phyloP scores from a whole-genome alignment of 2,329 filamentous ascomycete genomes.

The Drechslerella coelobrocha region DNA sequence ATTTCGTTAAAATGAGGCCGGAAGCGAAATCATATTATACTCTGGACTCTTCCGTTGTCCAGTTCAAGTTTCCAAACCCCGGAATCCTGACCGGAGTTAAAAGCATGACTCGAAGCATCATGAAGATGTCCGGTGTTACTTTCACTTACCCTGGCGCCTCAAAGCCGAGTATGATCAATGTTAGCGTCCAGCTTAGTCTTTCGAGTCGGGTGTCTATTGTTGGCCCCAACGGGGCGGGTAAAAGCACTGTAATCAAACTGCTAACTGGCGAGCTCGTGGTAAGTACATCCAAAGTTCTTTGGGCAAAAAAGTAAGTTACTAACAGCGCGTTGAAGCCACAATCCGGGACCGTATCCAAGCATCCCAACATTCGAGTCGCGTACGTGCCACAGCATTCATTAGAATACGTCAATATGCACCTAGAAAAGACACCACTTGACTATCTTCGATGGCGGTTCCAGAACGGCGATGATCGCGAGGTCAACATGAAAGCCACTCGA shows the following conservation, averaged over 20 bases:
- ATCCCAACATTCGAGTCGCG: slow-evolving; percentile 96
- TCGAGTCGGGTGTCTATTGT: slow-evolving; percentile 96
- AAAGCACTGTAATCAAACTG: slow-evolving; percentile 97
- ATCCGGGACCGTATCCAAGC: slow-evolving; percentile 91
- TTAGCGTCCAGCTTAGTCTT: slow-evolving; percentile 83
- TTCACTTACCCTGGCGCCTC: slow-evolving; percentile 90
- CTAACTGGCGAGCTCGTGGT: slow-evolving; percentile 85
- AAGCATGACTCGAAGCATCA: slow-evolving; percentile 89
- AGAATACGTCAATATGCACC: slow-evolving; percentile 98
- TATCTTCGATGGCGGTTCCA: slow-evolving; percentile 99
- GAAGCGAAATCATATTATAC: slow-evolving; percentile 99
- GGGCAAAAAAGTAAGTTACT: not conserved
- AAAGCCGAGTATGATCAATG: slow-evolving; percentile 86
- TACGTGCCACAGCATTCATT: slow-evolving; percentile 99
- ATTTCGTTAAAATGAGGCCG: slow-evolving; percentile 85
- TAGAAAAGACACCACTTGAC: slow-evolving; percentile 98
- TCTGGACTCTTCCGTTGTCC: slow-evolving; percentile 81
- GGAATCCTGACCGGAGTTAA: slow-evolving; percentile 95
- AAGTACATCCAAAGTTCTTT: not conserved
- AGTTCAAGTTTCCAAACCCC: slow-evolving; percentile 98
- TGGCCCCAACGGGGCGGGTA: slow-evolving; percentile 95
- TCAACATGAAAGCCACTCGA: slow-evolving; percentile 96
- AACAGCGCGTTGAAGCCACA: slow-evolving; percentile 62
- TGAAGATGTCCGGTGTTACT: slow-evolving; percentile 89
- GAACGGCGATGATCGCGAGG: slow-evolving; percentile 95